phyloP scores from a whole-genome alignment of 2,329 filamentous ascomycete genomes.

The Zymoseptoria ardabiliae region DNA sequence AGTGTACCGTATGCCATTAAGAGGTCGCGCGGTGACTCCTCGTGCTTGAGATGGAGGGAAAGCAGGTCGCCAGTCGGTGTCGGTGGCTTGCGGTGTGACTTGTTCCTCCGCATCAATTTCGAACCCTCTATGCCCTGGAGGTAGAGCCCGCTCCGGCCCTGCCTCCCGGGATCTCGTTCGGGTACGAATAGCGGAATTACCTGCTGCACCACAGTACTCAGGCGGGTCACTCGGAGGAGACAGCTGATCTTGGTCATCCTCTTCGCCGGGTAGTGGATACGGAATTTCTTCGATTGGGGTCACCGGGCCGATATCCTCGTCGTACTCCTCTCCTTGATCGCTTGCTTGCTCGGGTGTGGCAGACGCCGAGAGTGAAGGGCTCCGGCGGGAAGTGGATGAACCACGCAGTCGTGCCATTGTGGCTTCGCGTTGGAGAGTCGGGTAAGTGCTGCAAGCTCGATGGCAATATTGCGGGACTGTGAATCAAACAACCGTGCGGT shows the following conservation, averaged over 20 bases:
- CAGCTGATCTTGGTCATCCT: not conserved
- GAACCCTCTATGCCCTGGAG: not conserved
- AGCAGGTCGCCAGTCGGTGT: not conserved
- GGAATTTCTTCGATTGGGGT: not conserved
- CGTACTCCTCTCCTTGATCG: not conserved
- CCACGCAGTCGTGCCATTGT: not conserved
- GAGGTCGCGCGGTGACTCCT: not conserved
- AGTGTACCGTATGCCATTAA: not conserved
- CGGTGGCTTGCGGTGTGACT: not conserved
- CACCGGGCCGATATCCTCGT: not conserved
- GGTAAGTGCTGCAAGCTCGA: not conserved
- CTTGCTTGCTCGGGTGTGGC: not conserved
- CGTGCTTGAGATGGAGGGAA: not conserved
- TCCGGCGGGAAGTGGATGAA: not conserved
- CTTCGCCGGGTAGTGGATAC: not conserved
- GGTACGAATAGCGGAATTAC: not conserved
- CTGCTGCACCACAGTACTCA: not conserved
- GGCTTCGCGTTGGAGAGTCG: not conserved
- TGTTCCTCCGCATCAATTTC: not conserved
- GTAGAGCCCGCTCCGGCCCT: not conserved
- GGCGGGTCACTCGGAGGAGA: not conserved
- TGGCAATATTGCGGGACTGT: not conserved
- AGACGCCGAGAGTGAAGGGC: not conserved
- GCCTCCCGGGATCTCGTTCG: not conserved
- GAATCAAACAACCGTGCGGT: not conserved